A percentile compares a stretch with the other conserved stretches of the same genome.
Evolutionary conservation across 495 filamentous ascomycete genomes (phyloP).

Genomic region (Aspergillus baeticus): DNA sequence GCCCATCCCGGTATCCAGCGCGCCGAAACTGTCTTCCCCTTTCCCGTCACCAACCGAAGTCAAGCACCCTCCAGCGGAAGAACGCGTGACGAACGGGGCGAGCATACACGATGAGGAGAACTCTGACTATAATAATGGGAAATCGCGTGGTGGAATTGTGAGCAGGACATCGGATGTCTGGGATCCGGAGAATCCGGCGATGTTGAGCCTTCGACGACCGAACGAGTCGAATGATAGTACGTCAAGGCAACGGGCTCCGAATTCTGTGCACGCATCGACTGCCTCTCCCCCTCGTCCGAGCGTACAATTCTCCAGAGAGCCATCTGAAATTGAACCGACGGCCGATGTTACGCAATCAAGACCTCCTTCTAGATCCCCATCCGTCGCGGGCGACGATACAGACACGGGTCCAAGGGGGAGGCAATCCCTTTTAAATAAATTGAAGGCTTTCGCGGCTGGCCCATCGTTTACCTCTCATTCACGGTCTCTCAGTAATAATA

Average conservation of each 20-base stretch:
- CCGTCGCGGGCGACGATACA: constrained; percentile 56
- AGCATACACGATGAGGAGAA: constrained; percentile 1
- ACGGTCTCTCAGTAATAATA: constrained; percentile 42
- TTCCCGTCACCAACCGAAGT: constrained; percentile 36
- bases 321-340: constrained; percentile 40
- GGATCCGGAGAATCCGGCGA: constrained; percentile 23
- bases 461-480: constrained; percentile 41
- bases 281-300: constrained; percentile 53
- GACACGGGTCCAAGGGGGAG: constrained; percentile 51
- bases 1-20: constrained; percentile 23
- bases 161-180: constrained; percentile 17
- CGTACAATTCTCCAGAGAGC: constrained; percentile 63
- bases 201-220: constrained; percentile 27
- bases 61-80: constrained; percentile 18
- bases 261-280: constrained; percentile 33
- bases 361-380: constrained; percentile 46
- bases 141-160: constrained; percentile 13
- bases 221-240: constrained; percentile 27
- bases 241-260: constrained; percentile 24
- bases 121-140: constrained; percentile 20
- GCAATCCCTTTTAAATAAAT: constrained; percentile 64
- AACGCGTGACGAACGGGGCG: constrained; percentile 17
- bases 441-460: constrained; percentile 57
- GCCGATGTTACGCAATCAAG: constrained; percentile 46
- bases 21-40: constrained; percentile 29